Evolutionary conservation across 257 asterid species (phyloP), one percentile per base, ranked within the genome.

Genomic region (Nicotiana otophora): DNA sequence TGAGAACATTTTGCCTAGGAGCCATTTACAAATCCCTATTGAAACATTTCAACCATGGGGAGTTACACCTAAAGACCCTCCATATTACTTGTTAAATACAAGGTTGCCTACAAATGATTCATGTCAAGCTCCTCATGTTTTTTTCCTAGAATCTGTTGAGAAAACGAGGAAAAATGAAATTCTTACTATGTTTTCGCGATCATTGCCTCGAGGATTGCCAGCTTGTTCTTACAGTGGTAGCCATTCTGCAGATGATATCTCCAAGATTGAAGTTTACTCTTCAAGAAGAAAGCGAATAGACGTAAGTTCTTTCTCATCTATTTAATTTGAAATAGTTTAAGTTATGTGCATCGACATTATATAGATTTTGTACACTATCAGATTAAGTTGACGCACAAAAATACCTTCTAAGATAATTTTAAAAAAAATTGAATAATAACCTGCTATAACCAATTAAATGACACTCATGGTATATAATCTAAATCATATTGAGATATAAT

Each of bases 51-150:
- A 10, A 7, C 63, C 84, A 0, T 92, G 95, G 98, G 2, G n/a
- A 0, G 60, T 28, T 23, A 66, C 7, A 2, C 81, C 83, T 0
- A 77, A 54, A 10, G 84, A 85, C 9, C 88, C 75, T 2, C 96
- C 95, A 1, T 86, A 42, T 81, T 94, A 87, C 84, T 87, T 90
- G 92, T 91, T 92, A 88, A 88, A 94, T 77, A 92, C 97, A 6
- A 87, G 98, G 61, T 9, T 72, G 77, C 89, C 84, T 0, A 81
- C 90, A 20, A 57, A 67, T 5, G 84, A 91, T 72, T 81, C 95
- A 0, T 91, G 97, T 23, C 86, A 86, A 31, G 86, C 89, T 54
- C 97, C 98, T 17, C 92, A 89, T 33, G 85, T 85, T 7, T 92
- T 94, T 84, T 91, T 88, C 87, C 85, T 91, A 12, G 42, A 86